Base-by-base conservation (phyloP, 208 protist genomes). In the Acanthamoeba lenticulata region DNA sequence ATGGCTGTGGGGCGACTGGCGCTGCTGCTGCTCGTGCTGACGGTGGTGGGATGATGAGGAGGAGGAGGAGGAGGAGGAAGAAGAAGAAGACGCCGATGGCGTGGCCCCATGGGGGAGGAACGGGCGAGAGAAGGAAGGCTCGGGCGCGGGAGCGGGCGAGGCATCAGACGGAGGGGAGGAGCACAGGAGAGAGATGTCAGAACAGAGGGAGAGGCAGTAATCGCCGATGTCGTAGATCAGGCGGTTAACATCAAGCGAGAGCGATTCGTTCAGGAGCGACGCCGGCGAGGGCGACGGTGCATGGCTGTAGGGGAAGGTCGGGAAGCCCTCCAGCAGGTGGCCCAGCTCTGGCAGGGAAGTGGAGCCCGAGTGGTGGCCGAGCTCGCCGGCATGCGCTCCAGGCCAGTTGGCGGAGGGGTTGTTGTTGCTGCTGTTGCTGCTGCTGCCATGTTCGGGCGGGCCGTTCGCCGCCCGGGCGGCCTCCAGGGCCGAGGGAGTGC, bases 141-240 rank as follows among this genome's bases (percentile, higher is more conserved):
- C 24, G 55, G 29, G 19, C 11, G 55, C 24, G 9, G 55, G 55
- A 17, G 24, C 55, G 55, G 55, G 55, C 24, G 55, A 62, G 24
- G 55, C 55, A 27, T 17, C 24, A 0, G 55, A 27, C 67, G 67
- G 67, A 0, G 67, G 36, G 11, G 67, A 42, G 67, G 1, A 40
- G 67, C 67, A 77, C 17, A 77, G 17, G 36, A 44, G 34, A 17
- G 67, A 77, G 15, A 77, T 77, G 29, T 77, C 67, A 32, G 67
- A 77, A 32, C 67, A 77, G 32, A 77, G 67, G 17, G 67, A 77
- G 67, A 77, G 67, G 19, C 67, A 77, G 67, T 77, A 77, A 32
- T 77, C 67, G 17, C 67, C 67, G 11, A 77, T 77, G 67, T 77
- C 67, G 67, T 77, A 77, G 34, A 77, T 77, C 29, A 77, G 67